Evolutionary conservation across 2,329 filamentous ascomycete species (phyloP), one percentile per base, ranked within the genome.

Genomic region (Chalara sp.): DNA sequence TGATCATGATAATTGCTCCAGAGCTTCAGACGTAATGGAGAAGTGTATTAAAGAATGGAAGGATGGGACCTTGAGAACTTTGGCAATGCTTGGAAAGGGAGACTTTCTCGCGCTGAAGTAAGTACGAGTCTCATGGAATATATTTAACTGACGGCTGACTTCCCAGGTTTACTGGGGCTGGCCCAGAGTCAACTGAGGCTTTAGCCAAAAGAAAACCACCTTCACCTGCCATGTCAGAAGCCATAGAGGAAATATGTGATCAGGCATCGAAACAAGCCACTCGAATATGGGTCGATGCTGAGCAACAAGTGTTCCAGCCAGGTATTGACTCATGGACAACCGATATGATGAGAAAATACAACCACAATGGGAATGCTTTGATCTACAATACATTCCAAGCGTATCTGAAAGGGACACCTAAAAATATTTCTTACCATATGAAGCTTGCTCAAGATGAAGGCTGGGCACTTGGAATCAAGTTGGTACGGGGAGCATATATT

Each of bases 401-500:
- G 21, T 79, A 79, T 52, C 68, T 79, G 6, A 75, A 76, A 59
- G 68, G 67, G 6, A 72, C 75, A 0, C 70, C 71, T 0, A 53
- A 65, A 3, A 77, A 71, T 39, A 63, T 79, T 12, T 63, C 68
- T 31, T 59, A 64, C 39, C 74, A 79, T 50, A 64, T 79, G 2
- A 62, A 68, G 21, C 66, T 70, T 13, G 70, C 76, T 5, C 65
- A 70, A 29, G 55, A 63, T 32, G 72, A 77, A 52, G 70, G 70
- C n/a, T 79, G 74, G 67, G 71, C 68, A 1, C 63, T 76, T 0
- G 76, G 70, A 4, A 69, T 78, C 44, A 79, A 79, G 63, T 66
- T 79, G 2, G 76, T 79, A 5, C 69, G 76, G 6, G 76, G 76
- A 10, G 76, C 76, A 7, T 79, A 79, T 56, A 72, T 79, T 51